Conservation (phyloP, 805 yeast species). For the Wickerhamomyces kurtzmanii region DNA sequence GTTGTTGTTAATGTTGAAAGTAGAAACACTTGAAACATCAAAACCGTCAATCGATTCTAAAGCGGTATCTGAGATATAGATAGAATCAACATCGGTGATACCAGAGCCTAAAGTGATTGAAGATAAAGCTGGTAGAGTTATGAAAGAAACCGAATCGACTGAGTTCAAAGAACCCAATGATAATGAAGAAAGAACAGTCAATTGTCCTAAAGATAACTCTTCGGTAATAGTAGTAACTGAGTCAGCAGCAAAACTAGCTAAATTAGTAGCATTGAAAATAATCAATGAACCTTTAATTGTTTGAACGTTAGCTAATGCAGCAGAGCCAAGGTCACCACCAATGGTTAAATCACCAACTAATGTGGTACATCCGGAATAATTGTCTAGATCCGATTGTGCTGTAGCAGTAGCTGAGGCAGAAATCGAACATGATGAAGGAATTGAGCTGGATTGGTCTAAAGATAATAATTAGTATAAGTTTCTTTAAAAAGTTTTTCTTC, state of each 20-base stretch:
- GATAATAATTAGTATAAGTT: slow-evolving; percentile 7
- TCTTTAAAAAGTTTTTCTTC: slow-evolving; percentile 13
- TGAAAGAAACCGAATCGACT: slow-evolving; percentile 73
- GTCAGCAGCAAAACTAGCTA: slow-evolving; percentile 70
- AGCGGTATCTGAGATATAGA: slow-evolving; percentile 67
- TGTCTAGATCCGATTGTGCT: slow-evolving; percentile 70
- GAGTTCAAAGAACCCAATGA: slow-evolving; percentile 71
- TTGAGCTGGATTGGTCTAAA: slow-evolving; percentile 34
- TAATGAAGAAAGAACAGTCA: slow-evolving; percentile 59
- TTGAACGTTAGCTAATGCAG: slow-evolving; percentile 66
- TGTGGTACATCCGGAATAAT: slow-evolving; percentile 63
- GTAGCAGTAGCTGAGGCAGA: slow-evolving; percentile 58
- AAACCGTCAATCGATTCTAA: slow-evolving; percentile 62
- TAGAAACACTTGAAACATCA: slow-evolving; percentile 33
- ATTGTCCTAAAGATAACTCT: slow-evolving; percentile 46
- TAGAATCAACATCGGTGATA: slow-evolving; percentile 62
- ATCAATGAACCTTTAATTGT: slow-evolving; percentile 69
- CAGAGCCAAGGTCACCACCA: slow-evolving; percentile 52
- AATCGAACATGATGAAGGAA: slow-evolving; percentile 60
- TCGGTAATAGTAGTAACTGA: slow-evolving; percentile 67
- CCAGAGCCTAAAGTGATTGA: slow-evolving; percentile 58
- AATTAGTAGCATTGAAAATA: slow-evolving; percentile 53
- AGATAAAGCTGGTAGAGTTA: slow-evolving; percentile 79
- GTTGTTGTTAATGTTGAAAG: slow-evolving; percentile 88
- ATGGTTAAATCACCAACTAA: slow-evolving; percentile 73